Conservation (phyloP, 768 basidiomycete species). For the Lyophyllum atratum region DNA sequence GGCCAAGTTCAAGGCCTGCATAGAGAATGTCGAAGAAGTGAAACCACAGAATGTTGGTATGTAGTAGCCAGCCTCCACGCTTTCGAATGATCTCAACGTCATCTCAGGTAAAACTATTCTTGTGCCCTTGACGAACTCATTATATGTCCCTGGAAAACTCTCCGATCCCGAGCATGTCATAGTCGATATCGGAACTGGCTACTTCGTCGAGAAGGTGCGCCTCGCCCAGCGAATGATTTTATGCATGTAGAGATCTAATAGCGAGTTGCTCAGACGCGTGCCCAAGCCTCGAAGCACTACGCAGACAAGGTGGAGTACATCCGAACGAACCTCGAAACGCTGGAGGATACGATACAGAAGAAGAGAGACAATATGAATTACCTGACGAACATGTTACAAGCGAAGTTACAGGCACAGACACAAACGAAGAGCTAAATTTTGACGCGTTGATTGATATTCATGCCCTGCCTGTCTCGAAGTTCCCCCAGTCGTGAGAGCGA, state of each 20-base stretch:
- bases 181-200: conserved; percentile 95
- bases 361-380: conserved; percentile 89
- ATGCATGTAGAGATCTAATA: not conserved
- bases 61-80: conserved; percentile 1
- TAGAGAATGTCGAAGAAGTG: conserved; percentile 77
- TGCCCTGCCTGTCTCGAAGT: not conserved
- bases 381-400: conserved; percentile 72
- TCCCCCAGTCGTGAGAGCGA: no score
- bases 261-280: conserved; percentile 61
- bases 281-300: conserved; percentile 83
- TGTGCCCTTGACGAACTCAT: conserved; percentile 90
- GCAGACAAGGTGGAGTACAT: conserved; percentile 80
- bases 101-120: conserved; percentile 82
- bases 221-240: not conserved
- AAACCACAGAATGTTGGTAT: conserved; percentile 67
- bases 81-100: not conserved
- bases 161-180: conserved; percentile 84
- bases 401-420: conserved; percentile 44
- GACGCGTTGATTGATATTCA: not conserved
- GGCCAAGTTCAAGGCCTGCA: conserved; percentile 86
- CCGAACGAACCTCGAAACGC: conserved; percentile 75
- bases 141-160: conserved; percentile 93
- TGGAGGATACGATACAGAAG: conserved; percentile 88
- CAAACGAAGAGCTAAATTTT: conserved; percentile 11
- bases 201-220: conserved; percentile 90